Evolutionary conservation across 371 early-diverging fungal genomes (phyloP).

Genomic region (Entomophthora muscae): DNA sequence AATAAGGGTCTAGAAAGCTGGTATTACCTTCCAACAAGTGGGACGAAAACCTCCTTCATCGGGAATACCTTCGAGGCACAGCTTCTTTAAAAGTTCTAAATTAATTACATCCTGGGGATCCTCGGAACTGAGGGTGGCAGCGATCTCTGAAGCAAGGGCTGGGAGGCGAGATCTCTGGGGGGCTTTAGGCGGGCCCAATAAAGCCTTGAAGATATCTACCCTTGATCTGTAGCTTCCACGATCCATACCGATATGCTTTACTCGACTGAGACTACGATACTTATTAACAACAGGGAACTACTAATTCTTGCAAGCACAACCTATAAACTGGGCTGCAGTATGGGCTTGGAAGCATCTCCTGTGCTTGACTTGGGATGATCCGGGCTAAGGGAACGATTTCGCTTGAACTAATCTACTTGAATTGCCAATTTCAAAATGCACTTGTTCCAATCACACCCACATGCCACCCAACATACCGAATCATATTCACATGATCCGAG

Average conservation of each 20-base stretch:
- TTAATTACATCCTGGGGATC: not conserved
- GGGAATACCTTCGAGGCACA: constrained; percentile 34
- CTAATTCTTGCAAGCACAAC: not conserved
- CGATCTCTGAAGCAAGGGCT: not conserved
- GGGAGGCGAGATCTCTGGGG: not conserved
- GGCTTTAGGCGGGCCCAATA: not conserved
- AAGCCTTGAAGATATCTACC: not conserved
- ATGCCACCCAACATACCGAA: too few relatives aligned
- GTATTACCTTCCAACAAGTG: constrained; percentile 49
- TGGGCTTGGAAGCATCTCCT: not conserved
- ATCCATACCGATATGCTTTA: not conserved
- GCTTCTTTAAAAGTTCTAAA: not conserved
- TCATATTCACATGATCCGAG: too few relatives aligned
- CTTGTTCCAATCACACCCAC: too few relatives aligned
- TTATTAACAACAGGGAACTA: not conserved
- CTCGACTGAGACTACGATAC: not conserved
- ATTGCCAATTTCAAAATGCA: too few relatives aligned
- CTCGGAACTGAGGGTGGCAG: not conserved
- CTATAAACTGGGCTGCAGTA: not conserved
- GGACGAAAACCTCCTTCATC: constrained; percentile 46
- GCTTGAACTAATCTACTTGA: not conserved
- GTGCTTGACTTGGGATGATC: not conserved
- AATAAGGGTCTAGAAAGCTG: too few relatives aligned
- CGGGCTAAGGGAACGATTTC: not conserved
- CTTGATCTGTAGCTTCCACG: not conserved